Base-by-base conservation (phyloP, 805 yeast genomes). In the Candida odintsovae region DNA sequence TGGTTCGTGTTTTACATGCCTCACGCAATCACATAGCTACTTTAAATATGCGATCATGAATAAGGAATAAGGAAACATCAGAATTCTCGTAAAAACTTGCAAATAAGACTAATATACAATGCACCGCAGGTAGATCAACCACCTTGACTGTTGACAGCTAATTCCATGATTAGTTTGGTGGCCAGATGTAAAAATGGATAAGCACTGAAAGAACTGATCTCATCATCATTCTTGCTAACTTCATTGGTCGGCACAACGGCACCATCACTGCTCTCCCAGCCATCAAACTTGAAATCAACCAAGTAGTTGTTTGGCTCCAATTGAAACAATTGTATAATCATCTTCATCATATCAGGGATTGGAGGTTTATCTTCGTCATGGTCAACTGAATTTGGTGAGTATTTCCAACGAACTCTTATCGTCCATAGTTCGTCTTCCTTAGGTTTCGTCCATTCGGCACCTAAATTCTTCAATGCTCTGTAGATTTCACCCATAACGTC, bases 401-500 rank as follows among this genome's bases (percentile, higher is more conserved):
- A 90, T 66, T 77, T 83, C 98, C 98, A 94, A 57, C 97, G 80
- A 16, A 92, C 97, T 55, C 88, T 77, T 48, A 92, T 92, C 1
- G 97, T 92, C 98, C 98, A 92, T 43, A 90, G 71, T 58, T 90
- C 97, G 59, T 90, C 97, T 56, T 90, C 96, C 0, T 90, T 79
- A 7, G 98, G 97, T 56, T 84, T 83, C 10, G 94, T 87, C 98
- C 98, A 94, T 65, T 94, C 97, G 0, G 98, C 98, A 1, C 97
- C 97, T 45, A 94, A 70, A 58, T 87, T 89, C 67, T 87, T 87
- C 62, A 94, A 73, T 1, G 98, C 98, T 41, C 97, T 76, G 68
- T 94, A 94, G 39, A 94, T 90, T 64, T 94, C 99, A 23, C 97
- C 97, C 98, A 94, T 94, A 4, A 94, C 99, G 65, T 94, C 99